phyloP scores from a whole-genome alignment of 2,329 filamentous ascomycete genomes.

The Sordariomycetes sp. region DNA sequence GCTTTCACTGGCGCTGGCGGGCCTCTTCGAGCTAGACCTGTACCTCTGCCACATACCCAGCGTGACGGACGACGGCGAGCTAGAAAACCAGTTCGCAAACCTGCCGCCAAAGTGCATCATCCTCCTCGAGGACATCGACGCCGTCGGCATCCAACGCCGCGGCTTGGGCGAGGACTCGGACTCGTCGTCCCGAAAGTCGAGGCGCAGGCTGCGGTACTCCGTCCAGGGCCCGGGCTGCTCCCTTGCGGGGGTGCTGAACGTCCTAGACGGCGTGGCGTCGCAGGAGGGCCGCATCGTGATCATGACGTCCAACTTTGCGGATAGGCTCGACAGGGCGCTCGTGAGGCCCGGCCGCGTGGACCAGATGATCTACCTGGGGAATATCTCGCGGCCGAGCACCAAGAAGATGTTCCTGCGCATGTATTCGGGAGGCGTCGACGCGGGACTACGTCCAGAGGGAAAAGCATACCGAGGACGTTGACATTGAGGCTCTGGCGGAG shows the following conservation, averaged over 20 bases:
- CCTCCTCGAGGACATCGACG: conserved; percentile 14
- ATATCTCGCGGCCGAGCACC: conserved; percentile 39
- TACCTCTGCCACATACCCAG: conserved; percentile 43
- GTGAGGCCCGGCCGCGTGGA: conserved; percentile 64
- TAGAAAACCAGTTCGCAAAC: conserved; percentile 39
- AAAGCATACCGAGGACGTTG: neutral
- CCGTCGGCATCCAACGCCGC: conserved; percentile 24
- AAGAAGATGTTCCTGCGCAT: conserved; percentile 46
- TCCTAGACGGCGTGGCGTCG: conserved; percentile 69
- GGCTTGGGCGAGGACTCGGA: conserved; percentile 18
- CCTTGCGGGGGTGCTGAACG: conserved; percentile 67
- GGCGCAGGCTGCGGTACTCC: conserved; percentile 5
- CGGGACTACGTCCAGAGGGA: neutral
- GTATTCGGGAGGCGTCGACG: conserved; percentile 27
- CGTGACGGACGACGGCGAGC: conserved; percentile 45
- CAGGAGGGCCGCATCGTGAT: conserved; percentile 69
- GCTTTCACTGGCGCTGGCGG: conserved; percentile 51
- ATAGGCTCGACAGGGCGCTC: conserved; percentile 59
- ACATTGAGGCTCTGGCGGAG: conserved; percentile 20
- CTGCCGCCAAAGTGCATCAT: conserved; percentile 11
- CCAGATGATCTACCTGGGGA: conserved; percentile 50
- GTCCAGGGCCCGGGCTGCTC: conserved; percentile 21
- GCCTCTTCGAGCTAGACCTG: conserved; percentile 52
- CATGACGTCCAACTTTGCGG: conserved; percentile 71
- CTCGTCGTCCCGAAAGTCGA: neutral